Evolutionary conservation across 177 flowering plant species (phyloP), one percentile per base, ranked within the genome.

Genomic region (Vitis hybrid): DNA sequence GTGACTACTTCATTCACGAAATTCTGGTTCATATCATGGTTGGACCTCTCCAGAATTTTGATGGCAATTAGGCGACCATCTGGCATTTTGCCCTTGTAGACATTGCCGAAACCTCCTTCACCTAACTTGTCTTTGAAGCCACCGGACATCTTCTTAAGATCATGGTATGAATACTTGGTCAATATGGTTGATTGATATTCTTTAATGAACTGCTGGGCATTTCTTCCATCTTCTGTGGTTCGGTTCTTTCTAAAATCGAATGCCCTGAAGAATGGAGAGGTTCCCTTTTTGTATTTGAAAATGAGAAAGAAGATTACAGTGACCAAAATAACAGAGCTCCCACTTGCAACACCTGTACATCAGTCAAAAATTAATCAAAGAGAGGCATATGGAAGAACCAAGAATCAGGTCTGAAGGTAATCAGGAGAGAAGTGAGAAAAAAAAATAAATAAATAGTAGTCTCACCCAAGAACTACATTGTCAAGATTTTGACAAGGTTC

Each of bases 71-170:
- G 14, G 11, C 65, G 75, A 20, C 71, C 75, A 46, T 67, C 61
- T 18, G 21, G 62, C 46, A 66, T 56, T 3, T 67, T 54, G 54
- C 71, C 76, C 64, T 73, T 73, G 66, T 67, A 73, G 53, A 73
- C 76, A 52, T 12, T 61, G 12, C 30, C 76, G 71, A 17, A 73
- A 9, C 76, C 76, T 60, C 75, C 75, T 72, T 60, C 32, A 7
- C 75, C 75, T 1, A 73, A n/a, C 50, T 73, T 73, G 10, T 73
- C 62, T 13, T 30, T 67, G 60, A 73, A 67, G 17, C 56, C 48
- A 18, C 57, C 67, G 15, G 76, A 32, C 62, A 73, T 67, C 64
- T 54, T 73, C 61, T 67, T 61, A 55, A 64, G 50, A n/a, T 58
- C 58, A 57, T 35, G 14, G 52, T 71, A 71, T 27, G 74, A 64